phyloP scores from a whole-genome alignment of 2,329 filamentous ascomycete genomes.

The Ascochyta rabiei region DNA sequence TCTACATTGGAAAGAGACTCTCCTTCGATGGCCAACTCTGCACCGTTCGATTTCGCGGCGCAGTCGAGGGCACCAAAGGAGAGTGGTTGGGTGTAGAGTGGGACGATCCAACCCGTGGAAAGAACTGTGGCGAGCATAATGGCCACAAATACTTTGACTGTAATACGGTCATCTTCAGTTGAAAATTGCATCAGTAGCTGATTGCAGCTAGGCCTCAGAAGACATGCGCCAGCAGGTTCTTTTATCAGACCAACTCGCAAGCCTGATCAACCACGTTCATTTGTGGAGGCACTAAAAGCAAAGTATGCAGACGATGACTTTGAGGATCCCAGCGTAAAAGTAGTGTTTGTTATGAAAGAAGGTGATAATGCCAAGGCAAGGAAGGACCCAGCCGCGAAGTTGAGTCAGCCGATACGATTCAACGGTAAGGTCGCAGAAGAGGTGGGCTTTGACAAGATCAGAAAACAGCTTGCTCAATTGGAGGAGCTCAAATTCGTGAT shows the following conservation, averaged over 20 bases:
- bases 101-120: conserved; percentile 85
- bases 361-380: conserved; percentile 22
- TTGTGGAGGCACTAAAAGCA: conserved; percentile 77
- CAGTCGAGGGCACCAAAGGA: conserved; percentile 75
- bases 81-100: conserved; percentile 95
- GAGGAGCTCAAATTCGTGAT: conserved; percentile 80
- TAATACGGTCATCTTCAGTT: conserved; percentile 47
- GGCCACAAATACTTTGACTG: conserved; percentile 83
- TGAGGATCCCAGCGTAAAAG: conserved; percentile 42
- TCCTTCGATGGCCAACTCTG: conserved; percentile 80
- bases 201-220: conserved; percentile 60
- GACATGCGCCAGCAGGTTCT: conserved; percentile 74
- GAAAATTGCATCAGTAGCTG: not conserved
- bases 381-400: conserved; percentile 21
- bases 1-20: conserved; percentile 72
- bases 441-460: conserved; percentile 93
- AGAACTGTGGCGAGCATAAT: conserved; percentile 85
- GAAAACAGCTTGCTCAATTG: conserved; percentile 76
- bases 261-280: conserved; percentile 70
- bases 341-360: conserved; percentile 37
- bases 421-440: conserved; percentile 86
- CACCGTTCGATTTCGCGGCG: conserved; percentile 83
- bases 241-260: conserved; percentile 82
- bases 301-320: conserved; percentile 77
- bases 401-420: conserved; percentile 68